Base-by-base conservation (phyloP, 139 green algal species). In the Klebsormidium nitens region DNA sequence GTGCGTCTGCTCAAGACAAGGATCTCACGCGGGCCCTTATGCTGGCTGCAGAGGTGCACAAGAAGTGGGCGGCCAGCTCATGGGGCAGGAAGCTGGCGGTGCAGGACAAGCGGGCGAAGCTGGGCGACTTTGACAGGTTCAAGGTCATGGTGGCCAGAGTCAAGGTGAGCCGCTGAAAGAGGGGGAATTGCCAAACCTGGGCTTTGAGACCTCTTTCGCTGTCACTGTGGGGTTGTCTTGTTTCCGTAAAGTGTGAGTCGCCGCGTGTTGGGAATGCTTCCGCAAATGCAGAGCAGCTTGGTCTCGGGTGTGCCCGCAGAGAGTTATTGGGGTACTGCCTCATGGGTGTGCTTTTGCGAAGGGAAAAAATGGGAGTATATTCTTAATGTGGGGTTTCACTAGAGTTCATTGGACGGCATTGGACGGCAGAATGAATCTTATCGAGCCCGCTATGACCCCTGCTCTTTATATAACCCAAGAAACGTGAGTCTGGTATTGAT, bases 111-210 rank as follows among this genome's bases (percentile, higher is more conserved):
- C 93, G 93, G 82, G 81, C 88, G 3, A 72, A 63, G 2, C 82
- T 82, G 63, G 91, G 81, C 14, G 95, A 98, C 85, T 95, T 98
- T 72, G 91, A 98, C 71, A 81, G 95, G 35, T 97, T 91, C 89
- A 92, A 95, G 83, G 59, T 82, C 32, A 71, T 75, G 63, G 39
- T 79, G 8, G 79, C 79, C 28, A 37, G 62, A 2, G 38, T 72
- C 29, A 80, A 83, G 77, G 72, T 79, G 66, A 61, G 38, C 26
- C 14, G n/a, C 60, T 60, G 28, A 60, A 26, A 35, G 3, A 23
- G 23, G 46, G 23, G 46, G 23, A 55, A 31, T 55, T 23, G 23
- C 23, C 23, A 55, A 23, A 31, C 46, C 23, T 55, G 23, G 23
- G 46, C 46, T 55, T 23, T 55, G 23, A 23, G 46, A 55, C 46